Percentiles rank a stretch among this genome's conserved stretches.
Evolutionary conservation across 805 yeast genomes (phyloP).

Genomic region (Candida boleticola): DNA sequence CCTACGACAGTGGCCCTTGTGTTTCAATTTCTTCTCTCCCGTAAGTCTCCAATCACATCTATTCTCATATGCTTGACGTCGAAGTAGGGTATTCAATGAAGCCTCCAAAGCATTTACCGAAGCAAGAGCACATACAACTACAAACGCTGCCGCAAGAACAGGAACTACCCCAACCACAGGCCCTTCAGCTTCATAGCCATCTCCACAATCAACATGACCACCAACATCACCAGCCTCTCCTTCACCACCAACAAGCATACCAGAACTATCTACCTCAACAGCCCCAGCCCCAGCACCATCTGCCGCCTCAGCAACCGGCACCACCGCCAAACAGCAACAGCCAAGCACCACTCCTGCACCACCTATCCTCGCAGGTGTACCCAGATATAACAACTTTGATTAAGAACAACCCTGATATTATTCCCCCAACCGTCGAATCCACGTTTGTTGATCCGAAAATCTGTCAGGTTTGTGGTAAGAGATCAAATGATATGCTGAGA

Average conservation of each 20-base stretch:
- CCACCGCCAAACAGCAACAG: neutral
- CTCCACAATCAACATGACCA: neutral
- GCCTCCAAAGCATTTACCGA: neutral
- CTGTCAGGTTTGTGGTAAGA: constrained; percentile 16
- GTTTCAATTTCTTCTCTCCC: no score
- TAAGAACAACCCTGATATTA: constrained; percentile 14
- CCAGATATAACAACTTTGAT: constrained; percentile 19
- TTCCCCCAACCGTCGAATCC: constrained; percentile 18
- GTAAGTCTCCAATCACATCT: no score
- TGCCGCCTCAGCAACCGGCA: neutral
- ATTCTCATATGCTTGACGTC: neutral
- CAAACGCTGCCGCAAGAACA: neutral
- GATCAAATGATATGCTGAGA: constrained; percentile 18
- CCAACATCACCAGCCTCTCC: neutral
- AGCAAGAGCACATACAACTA: neutral
- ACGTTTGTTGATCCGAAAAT: constrained; percentile 16
- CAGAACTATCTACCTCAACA: neutral
- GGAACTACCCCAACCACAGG: neutral
- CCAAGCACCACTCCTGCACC: neutral
- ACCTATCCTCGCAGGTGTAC: constrained; percentile 3
- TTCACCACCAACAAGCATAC: neutral
- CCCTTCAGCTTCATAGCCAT: neutral
- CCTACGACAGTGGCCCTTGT: no score
- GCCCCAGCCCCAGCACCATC: neutral
- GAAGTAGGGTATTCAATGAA: neutral